Evolutionary conservation across 257 asterid species (phyloP).

Genomic region (Ilex asprella): DNA sequence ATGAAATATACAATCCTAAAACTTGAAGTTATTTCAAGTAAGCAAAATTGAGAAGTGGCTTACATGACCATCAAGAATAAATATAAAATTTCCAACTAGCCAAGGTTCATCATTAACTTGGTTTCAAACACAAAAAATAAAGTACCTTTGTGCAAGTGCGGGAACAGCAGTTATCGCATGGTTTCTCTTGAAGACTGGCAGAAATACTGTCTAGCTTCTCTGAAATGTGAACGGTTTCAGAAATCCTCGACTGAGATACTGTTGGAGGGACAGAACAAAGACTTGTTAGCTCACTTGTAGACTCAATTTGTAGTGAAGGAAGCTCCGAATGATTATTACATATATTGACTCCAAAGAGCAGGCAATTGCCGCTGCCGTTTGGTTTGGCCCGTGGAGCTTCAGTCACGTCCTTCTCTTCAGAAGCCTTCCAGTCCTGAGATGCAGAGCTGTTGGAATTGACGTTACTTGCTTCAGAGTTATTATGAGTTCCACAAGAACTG

Average conservation of each 20-base stretch:
- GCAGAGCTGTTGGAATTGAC: background rate
- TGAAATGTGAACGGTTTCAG: background rate
- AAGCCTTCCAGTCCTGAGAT: background rate
- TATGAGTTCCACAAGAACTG: background rate
- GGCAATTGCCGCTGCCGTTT: background rate
- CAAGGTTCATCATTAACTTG: background rate
- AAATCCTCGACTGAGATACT: background rate
- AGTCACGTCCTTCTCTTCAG: background rate
- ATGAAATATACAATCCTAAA: background rate
- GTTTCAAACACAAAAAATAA: background rate
- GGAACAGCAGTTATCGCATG: background rate
- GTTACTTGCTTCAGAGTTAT: background rate
- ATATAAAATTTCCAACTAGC: background rate
- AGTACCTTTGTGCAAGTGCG: slow-evolving; percentile 11
- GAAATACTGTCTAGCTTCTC: background rate
- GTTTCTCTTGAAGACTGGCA: background rate
- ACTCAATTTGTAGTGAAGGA: background rate
- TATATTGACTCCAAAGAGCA: slow-evolving; percentile 1
- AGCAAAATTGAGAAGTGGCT: background rate
- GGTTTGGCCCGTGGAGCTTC: background rate
- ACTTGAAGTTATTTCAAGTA: background rate
- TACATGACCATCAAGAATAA: background rate
- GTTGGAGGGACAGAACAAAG: background rate
- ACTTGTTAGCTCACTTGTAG: background rate
- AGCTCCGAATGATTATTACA: background rate